Conservation (phyloP, 2,329 filamentous ascomycete genomes). For the Apiospora kogelbergensis region DNA sequence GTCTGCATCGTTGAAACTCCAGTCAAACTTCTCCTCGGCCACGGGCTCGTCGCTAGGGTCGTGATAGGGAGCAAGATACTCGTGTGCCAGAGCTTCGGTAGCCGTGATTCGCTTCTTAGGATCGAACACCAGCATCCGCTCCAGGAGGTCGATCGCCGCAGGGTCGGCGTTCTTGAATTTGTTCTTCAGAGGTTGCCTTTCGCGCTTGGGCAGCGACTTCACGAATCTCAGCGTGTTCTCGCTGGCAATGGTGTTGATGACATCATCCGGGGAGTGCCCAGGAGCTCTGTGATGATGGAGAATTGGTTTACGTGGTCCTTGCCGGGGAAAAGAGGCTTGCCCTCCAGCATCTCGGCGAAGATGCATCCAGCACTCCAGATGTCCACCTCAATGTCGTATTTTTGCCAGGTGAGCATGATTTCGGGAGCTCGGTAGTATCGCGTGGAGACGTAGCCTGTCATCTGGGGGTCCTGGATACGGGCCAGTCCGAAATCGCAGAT, state of each 20-base stretch:
- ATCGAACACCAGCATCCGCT: constrained; percentile 97
- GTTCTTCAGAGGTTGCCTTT: constrained; percentile 79
- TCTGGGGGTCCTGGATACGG: constrained; percentile 97
- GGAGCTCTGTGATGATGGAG: constrained; percentile 96
- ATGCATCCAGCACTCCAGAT: constrained; percentile 99
- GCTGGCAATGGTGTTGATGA: constrained; percentile 97
- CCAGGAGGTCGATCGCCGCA: constrained; percentile 86
- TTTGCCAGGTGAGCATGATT: constrained; percentile 99
- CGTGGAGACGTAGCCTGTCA: constrained; percentile 99
- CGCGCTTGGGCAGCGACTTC: constrained; percentile 92
- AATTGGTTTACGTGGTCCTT: constrained; percentile 99
- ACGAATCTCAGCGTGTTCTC: constrained; percentile 98
- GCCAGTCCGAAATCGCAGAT: constrained; percentile 99
- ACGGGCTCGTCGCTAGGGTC: constrained; percentile 95
- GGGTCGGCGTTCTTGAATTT: constrained; percentile 97
- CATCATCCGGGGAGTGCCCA: constrained; percentile 98
- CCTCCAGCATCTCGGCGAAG: constrained; percentile 98
- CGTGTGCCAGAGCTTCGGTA: constrained; percentile 80
- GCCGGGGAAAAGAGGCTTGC: constrained; percentile 95
- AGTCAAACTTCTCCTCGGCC: constrained; percentile 97
- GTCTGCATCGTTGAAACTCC: constrained; percentile 99
- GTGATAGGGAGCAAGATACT: constrained; percentile 95
- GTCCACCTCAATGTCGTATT: constrained; percentile 98
- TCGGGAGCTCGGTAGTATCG: constrained; percentile 98
- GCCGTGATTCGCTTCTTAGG: constrained; percentile 95